Evolutionary conservation across 2,329 filamentous ascomycete genomes (phyloP).

Genomic region (Cladosporium colombiae): DNA sequence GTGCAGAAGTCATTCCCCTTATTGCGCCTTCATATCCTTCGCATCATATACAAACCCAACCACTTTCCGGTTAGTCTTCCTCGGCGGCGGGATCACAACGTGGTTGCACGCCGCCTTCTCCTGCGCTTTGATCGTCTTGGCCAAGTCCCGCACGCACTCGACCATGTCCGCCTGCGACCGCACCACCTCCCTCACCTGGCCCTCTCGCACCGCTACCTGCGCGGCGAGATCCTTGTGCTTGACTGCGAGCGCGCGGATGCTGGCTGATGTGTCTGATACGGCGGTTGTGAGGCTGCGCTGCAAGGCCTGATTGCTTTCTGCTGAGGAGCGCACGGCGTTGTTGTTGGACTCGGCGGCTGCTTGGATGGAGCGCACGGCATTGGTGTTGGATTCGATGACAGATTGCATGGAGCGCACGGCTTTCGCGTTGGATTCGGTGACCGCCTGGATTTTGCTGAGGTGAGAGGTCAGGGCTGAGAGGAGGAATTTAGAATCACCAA

Average conservation of each 20-base stretch:
- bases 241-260: constrained; percentile 15
- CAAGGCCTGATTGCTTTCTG: constrained; percentile 22
- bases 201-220: constrained; percentile 28
- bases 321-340: constrained; percentile 26
- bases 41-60: constrained; percentile 37
- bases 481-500: constrained; percentile 31
- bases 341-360: constrained; percentile 25
- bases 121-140: constrained; percentile 27
- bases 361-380: constrained; percentile 24
- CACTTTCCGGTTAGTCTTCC: constrained; percentile 35
- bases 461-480: constrained; percentile 32
- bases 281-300: constrained; percentile 19
- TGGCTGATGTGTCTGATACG: constrained; percentile 21
- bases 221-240: constrained; percentile 21
- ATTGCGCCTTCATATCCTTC: constrained; percentile 18
- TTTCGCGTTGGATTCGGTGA: constrained; percentile 27
- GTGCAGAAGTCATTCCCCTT: background rate
- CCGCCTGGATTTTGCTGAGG: constrained; percentile 33
- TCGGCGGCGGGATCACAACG: constrained; percentile 35
- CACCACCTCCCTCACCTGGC: constrained; percentile 32
- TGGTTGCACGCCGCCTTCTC: constrained; percentile 29
- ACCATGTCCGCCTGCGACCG: constrained; percentile 29
- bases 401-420: background rate
- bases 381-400: background rate
- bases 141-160: constrained; percentile 28